Base-by-base conservation (phyloP, 2,329 filamentous ascomycete species). In the Ascomycota sp. region DNA sequence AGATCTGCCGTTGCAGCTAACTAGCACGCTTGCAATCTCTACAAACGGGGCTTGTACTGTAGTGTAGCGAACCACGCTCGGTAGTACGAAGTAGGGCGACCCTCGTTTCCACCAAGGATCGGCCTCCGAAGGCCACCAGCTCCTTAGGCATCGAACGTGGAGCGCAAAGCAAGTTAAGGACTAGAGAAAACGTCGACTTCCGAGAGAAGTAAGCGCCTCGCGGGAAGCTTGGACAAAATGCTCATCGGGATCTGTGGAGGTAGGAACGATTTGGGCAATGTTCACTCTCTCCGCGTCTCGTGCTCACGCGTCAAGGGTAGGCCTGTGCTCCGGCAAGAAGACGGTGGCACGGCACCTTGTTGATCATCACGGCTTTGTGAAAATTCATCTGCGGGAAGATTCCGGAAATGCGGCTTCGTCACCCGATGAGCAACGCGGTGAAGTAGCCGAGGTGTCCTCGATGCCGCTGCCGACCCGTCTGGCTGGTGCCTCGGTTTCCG, bases 311-410 rank as follows among this genome's bases (percentile, higher is more conserved):
- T 9, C 9, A 16, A 4, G 25, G 27, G 5, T 47, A 89, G 84
- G 80, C 47, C 86, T 93, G 46, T 95, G 84, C 59, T 75, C 86
- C 33, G 89, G 89, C 47, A 95, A 93, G 59, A 75, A 73, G 50
- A 81, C 82, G 8, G 80, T 95, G 41, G 83, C 83, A 37, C 70
- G 80, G 35, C 93, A 92, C 51, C 69, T 98, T 7, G 70, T 84
- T 41, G 68, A 83, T 41, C 70, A 84, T 41, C 78, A 93, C 54
- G 72, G 70, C 39, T 98, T 95, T 56, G 72, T 68, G 39, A 69
- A 70, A 32, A 66, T 93, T 37, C 64, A 69, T 44, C 62, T 92
- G 25, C 38, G 45, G 36, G 36, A 38, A 32, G 27, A 37, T 13
- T 24, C 27, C 32, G 11, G n/a, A 24, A 26, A 25, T n/a, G 31